Percentiles rank a stretch among this genome's conserved stretches.
Conservation (phyloP, 2,329 filamentous ascomycete species). For the Fonsecaea monophora region DNA sequence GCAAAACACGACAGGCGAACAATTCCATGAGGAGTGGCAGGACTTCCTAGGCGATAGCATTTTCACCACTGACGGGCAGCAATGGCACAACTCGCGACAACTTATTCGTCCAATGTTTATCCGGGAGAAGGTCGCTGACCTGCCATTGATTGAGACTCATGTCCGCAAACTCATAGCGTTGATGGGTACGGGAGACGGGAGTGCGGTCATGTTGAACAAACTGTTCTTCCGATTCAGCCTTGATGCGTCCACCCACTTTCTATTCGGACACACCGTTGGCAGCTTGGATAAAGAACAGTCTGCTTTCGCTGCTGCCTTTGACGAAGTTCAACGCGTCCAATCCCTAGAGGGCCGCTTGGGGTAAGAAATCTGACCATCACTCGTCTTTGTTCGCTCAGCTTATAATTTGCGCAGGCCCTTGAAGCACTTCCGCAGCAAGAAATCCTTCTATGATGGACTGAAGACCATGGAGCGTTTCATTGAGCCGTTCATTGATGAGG, state of each 20-base stretch:
- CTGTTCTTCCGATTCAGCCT: slow-evolving; percentile 84
- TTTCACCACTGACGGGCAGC: slow-evolving; percentile 78
- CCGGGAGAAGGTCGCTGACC: slow-evolving; percentile 81
- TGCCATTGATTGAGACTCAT: slow-evolving; percentile 82
- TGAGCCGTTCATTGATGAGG: slow-evolving; percentile 75
- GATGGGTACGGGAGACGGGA: slow-evolving; percentile 57
- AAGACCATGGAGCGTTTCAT: slow-evolving; percentile 77
- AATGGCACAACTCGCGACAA: slow-evolving; percentile 83
- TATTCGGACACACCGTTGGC: slow-evolving; percentile 77
- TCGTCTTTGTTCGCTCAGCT: neutral
- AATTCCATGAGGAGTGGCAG: slow-evolving; percentile 76
- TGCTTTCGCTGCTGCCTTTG: slow-evolving; percentile 81
- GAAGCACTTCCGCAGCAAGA: slow-evolving; percentile 67
- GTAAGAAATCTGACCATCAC: slow-evolving; percentile 45
- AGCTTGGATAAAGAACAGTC: slow-evolving; percentile 66
- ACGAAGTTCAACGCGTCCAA: slow-evolving; percentile 77
- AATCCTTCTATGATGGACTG: slow-evolving; percentile 68
- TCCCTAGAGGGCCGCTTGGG: slow-evolving; percentile 69
- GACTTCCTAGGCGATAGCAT: slow-evolving; percentile 85
- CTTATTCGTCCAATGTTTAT: slow-evolving; percentile 87
- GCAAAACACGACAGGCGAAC: slow-evolving; percentile 31
- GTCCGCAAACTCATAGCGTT: slow-evolving; percentile 73
- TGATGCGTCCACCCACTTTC: slow-evolving; percentile 84
- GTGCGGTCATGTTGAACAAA: slow-evolving; percentile 72
- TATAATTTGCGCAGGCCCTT: slow-evolving; percentile 58